Percentiles rank a stretch among this genome's conserved stretches.
Conservation (phyloP, 495 filamentous ascomycete genomes). For the Mytilinidion resinicola region DNA sequence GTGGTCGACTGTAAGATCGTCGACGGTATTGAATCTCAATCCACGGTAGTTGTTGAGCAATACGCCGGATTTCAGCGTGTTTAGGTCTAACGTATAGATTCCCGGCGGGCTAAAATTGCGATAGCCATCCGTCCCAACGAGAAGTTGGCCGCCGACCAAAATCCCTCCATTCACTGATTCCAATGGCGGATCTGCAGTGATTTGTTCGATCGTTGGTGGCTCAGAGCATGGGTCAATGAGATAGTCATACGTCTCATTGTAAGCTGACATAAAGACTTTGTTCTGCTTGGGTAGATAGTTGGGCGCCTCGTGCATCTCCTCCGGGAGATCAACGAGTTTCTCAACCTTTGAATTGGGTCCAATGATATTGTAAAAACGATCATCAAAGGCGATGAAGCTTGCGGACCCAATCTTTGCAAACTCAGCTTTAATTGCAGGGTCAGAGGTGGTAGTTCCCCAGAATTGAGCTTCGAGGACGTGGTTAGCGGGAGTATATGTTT, state of each 20-base stretch:
- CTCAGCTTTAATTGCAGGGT: not conserved
- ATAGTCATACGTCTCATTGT: not conserved
- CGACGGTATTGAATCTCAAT: conserved; percentile 25
- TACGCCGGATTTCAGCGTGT: conserved; percentile 15
- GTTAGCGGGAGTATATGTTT: not conserved
- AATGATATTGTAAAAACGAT: conserved; percentile 35
- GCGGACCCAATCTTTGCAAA: conserved; percentile 11
- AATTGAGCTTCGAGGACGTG: not conserved
- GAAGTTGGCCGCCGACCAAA: not conserved
- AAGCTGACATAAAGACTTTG: conserved; percentile 31
- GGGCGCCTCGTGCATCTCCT: conserved; percentile 40
- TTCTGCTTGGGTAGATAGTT: conserved; percentile 39
- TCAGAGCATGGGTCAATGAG: conserved; percentile 16
- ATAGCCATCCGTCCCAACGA: conserved; percentile 1
- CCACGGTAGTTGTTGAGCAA: conserved; percentile 29
- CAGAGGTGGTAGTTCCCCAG: not conserved
- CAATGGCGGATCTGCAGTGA: conserved; percentile 18
- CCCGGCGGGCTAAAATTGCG: conserved; percentile 4
- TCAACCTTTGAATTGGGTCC: conserved; percentile 33
- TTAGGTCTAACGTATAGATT: conserved; percentile 22
- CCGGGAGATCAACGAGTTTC: conserved; percentile 30
- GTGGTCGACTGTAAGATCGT: conserved; percentile 24
- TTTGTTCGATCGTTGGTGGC: conserved; percentile 14
- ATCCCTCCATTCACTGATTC: conserved; percentile 23
- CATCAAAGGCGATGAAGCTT: conserved; percentile 38